Percentiles rank a stretch among this genome's conserved stretches.
Conservation (phyloP, 139 green algal genomes). For the Spirogloea muscicola region DNA sequence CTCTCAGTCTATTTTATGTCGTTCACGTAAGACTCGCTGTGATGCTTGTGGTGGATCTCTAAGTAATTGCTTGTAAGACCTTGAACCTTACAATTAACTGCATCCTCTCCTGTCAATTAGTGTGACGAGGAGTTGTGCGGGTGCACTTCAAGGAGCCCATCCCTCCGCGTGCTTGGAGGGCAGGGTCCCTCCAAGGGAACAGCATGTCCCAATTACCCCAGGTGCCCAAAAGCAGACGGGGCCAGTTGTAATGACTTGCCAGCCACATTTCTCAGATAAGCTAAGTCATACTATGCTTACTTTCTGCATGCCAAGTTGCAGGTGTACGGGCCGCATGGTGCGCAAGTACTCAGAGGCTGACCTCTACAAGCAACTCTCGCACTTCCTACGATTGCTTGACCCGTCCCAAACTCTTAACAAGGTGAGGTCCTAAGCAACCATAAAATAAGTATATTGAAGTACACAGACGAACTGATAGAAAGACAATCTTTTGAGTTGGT, state of each 20-base stretch:
- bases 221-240: too few relatives aligned
- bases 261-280: too few relatives aligned
- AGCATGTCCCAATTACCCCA: slow-evolving; percentile 36
- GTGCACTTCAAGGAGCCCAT: slow-evolving; percentile 18
- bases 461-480: background rate
- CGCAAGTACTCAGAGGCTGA: slow-evolving; percentile 46
- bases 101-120: too few relatives aligned
- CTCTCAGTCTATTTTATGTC: too few relatives aligned
- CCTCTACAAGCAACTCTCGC: slow-evolving; percentile 46
- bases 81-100: background rate
- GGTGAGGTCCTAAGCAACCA: slow-evolving; percentile 6
- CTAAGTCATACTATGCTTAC: too few relatives aligned
- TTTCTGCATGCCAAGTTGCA: too few relatives aligned
- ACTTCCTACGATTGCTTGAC: slow-evolving; percentile 41
- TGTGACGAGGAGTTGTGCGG: slow-evolving; percentile 46
- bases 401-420: slow-evolving; percentile 9
- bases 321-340: too few relatives aligned
- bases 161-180: slow-evolving; percentile 10
- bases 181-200: background rate
- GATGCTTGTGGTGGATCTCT: background rate
- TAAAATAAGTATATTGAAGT: slow-evolving; percentile 4
- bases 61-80: too few relatives aligned
- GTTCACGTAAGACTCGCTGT: background rate
- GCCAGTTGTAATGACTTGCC: too few relatives aligned
- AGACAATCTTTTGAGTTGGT: background rate